These are phyloP conservation scores for Aspergillus fructus DNA, from an alignment of 2,329 filamentous ascomycete species.

Conservation along the genomic window DNA sequence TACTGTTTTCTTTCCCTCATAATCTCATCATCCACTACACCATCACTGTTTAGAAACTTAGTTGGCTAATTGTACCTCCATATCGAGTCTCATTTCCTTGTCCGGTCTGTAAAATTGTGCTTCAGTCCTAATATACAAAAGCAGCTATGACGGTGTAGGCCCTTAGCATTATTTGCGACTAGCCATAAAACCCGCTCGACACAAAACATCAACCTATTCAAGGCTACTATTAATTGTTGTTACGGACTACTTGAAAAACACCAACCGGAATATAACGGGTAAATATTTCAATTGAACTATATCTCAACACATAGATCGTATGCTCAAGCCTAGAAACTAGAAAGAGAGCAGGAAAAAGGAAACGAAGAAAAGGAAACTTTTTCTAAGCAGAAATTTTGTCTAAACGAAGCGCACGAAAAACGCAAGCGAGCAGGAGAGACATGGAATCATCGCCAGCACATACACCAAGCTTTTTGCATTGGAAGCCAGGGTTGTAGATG, in stretches of 20 bases:
- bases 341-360: neutral
- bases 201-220: too few relatives aligned
- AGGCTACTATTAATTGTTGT: too few relatives aligned
- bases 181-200: too few relatives aligned
- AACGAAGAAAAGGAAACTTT: neutral
- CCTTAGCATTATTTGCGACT: too few relatives aligned
- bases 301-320: neutral
- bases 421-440: neutral
- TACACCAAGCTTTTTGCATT: constrained; percentile 14
- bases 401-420: neutral
- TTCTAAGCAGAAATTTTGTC: neutral
- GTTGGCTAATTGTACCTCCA: too few relatives aligned
- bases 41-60: neutral
- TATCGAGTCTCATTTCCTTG: too few relatives aligned
- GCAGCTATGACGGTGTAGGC: neutral
- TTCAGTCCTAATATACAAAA: neutral
- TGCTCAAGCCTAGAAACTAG: neutral
- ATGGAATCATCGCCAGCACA: constrained; percentile 22
- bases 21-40: neutral
- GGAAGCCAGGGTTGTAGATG: constrained; percentile 3
- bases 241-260: neutral
- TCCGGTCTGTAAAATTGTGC: neutral
- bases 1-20: too few relatives aligned
- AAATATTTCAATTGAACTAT: neutral
- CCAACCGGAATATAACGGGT: neutral